Conservation (phyloP, 176 grass and related monocot genomes). For the Carex cristatella region DNA sequence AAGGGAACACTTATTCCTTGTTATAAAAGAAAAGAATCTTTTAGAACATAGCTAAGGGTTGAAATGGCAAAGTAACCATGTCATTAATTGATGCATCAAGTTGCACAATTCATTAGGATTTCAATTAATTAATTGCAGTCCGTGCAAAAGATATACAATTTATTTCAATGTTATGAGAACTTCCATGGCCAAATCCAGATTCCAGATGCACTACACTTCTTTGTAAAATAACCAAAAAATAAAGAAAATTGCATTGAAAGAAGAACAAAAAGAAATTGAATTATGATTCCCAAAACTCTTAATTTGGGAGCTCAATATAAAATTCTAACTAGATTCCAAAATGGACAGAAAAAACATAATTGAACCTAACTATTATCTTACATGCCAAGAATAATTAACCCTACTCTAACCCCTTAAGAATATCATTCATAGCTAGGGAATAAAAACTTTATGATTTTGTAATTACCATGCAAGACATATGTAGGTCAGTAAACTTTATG, state of each 20-base stretch:
- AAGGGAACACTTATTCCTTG: background rate
- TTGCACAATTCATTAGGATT: background rate
- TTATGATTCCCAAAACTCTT: slow-evolving; percentile 5
- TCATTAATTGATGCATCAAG: slow-evolving; percentile 11
- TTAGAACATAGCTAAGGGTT: background rate
- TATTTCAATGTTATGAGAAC: background rate
- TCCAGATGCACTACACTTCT: background rate
- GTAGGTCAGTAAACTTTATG: slow-evolving; percentile 2
- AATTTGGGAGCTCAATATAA: background rate
- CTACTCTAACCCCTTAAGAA: background rate
- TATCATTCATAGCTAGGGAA: background rate
- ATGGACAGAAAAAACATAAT: background rate
- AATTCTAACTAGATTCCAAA: slow-evolving; percentile 9
- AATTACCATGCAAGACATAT: background rate
- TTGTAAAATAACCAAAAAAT: background rate
- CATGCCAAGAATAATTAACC: slow-evolving; percentile 9
- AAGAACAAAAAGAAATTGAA: slow-evolving; percentile 2
- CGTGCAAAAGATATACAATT: background rate
- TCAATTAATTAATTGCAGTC: slow-evolving; percentile 9
- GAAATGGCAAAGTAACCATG: background rate
- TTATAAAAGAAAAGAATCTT: background rate
- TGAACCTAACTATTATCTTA: slow-evolving; percentile 13
- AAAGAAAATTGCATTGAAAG: background rate
- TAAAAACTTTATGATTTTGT: background rate
- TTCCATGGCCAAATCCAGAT: background rate